A percentile compares a stretch with the other conserved stretches of the same genome.
phyloP scores from a whole-genome alignment of 306 rosid genomes.

The Luffa aegyptiaca region DNA sequence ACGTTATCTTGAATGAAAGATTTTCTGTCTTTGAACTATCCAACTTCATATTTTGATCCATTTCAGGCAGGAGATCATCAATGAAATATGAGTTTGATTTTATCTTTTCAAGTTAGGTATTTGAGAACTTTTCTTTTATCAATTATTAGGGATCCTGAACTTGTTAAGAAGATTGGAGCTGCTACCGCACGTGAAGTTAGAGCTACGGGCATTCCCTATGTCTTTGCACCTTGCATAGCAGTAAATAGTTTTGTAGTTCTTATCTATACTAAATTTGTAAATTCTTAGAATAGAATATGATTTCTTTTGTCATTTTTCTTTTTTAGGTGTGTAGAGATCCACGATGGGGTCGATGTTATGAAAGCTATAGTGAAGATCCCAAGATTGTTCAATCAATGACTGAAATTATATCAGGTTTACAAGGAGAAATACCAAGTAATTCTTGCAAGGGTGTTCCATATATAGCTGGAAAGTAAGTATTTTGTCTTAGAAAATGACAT shows the following conservation, averaged over 20 bases:
- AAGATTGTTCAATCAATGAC: constrained; percentile 25
- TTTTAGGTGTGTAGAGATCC: constrained; percentile 35
- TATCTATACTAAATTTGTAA: not conserved
- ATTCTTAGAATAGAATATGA: not conserved
- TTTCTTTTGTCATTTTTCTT: not conserved
- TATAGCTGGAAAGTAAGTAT: constrained; percentile 20
- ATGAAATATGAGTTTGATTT: too few species aligned
- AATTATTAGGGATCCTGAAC: constrained; percentile 22
- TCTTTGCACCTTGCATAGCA: constrained; percentile 31
- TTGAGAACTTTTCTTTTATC: too few species aligned
- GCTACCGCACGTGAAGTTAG: constrained; percentile 31
- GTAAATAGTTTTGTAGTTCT: not conserved
- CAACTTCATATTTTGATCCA: too few species aligned
- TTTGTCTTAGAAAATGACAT: too few species aligned
- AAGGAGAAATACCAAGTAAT: constrained; percentile 28
- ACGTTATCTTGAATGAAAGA: too few species aligned
- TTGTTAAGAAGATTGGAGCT: constrained; percentile 25
- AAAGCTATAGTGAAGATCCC: not conserved
- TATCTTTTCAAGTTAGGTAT: too few species aligned
- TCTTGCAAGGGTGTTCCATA: constrained; percentile 22
- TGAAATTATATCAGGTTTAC: constrained; percentile 25
- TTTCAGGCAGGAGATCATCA: too few species aligned
- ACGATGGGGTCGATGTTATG: constrained; percentile 36
- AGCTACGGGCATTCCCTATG: constrained; percentile 32
- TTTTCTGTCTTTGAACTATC: too few species aligned